A percentile compares a stretch with the other conserved stretches of the same genome.
Conservation (phyloP, 2,329 filamentous ascomycete species). For the Botrytis tulipae region DNA sequence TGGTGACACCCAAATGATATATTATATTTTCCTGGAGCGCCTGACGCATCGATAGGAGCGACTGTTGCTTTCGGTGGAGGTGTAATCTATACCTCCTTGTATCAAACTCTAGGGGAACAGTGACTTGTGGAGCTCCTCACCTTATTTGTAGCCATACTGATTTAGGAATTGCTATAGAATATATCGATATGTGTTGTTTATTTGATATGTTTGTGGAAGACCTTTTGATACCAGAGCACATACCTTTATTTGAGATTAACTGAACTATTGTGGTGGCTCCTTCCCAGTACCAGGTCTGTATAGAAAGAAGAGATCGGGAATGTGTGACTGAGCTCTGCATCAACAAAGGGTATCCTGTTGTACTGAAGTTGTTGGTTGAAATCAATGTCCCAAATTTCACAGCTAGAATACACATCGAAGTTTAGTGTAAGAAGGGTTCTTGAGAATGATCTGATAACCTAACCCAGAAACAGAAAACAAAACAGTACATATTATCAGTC, state of each 20-base stretch:
- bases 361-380: background rate
- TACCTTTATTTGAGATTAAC: background rate
- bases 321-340: background rate
- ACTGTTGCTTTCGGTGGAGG: background rate
- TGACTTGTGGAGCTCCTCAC: background rate
- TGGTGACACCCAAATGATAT: background rate
- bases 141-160: background rate
- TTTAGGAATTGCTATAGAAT: background rate
- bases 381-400: background rate
- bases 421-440: background rate
- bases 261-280: background rate
- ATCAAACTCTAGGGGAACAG: background rate
- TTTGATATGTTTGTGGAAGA: background rate
- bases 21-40: background rate
- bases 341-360: background rate
- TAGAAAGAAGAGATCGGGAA: background rate
- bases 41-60: background rate
- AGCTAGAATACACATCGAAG: background rate
- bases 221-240: background rate
- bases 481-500: background rate
- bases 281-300: background rate
- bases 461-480: background rate
- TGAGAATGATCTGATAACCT: background rate
- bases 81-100: background rate
- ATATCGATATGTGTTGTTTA: background rate